A percentile compares a stretch with the other conserved stretches of the same genome.
These are phyloP conservation scores for Polygonum maritimum DNA, from an alignment of 148 eudicot genomes.

Conservation along the genomic window DNA sequence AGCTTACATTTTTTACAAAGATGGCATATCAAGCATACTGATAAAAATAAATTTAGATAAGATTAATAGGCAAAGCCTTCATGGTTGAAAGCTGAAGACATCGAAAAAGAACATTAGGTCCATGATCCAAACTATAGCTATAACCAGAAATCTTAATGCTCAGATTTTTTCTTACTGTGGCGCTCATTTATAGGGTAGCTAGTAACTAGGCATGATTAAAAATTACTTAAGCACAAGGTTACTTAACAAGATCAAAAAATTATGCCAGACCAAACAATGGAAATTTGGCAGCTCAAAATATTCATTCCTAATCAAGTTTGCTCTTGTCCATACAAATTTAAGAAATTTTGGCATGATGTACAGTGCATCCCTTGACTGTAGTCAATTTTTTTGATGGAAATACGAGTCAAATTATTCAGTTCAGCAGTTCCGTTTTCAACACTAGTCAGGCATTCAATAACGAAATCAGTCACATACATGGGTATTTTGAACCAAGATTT, in stretches of 20 bases:
- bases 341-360: not conserved
- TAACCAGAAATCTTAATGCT: not conserved
- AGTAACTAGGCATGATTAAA: not conserved
- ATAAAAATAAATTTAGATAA: not conserved
- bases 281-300: not conserved
- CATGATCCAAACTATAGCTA: not conserved
- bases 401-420: not conserved
- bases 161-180: not conserved
- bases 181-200: not conserved
- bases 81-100: not conserved
- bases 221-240: not conserved
- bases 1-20: not conserved
- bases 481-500: no score
- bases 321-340: no score
- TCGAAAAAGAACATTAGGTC: not conserved
- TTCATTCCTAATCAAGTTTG: no score
- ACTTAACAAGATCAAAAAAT: not conserved
- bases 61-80: not conserved
- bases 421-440: not conserved
- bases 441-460: not conserved
- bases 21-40: not conserved
- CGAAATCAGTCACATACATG: no score
- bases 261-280: not conserved
- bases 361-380: not conserved
- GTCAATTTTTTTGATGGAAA: not conserved